Base-by-base conservation (phyloP, 139 green algal genomes). In the Asterochloris erici region DNA sequence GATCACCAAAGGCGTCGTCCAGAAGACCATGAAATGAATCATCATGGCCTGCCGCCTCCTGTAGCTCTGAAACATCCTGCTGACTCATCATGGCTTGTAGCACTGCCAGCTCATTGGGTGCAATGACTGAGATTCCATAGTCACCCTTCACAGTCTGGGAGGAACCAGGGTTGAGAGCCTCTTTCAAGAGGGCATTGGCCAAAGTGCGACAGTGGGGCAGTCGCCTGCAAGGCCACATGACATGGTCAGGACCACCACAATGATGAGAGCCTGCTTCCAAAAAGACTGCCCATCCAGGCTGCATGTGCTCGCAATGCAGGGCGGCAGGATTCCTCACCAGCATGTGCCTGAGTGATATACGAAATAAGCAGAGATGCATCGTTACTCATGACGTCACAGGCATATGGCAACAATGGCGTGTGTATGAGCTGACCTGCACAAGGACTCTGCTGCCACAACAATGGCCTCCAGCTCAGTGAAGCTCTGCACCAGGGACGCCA, bases 361-460 rank as follows among this genome's bases (percentile, higher is more conserved):
- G 17, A 13, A 23, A 27, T 54, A 76, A 38, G 14, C 21, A 54
- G 62, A 47, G 28, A 24, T 19, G 29, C 14, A 21, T 15, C 24
- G 13, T 64, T 15, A 66, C 28, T 11, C 66, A 71, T 24, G 4
- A 21, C 17, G 1, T 71, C 19, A 71, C 66, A 71, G 4, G 66
- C 66, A 9, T 24, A 71, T 71, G 66, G 66, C 17, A 9, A 71
- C 4, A 24, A 2, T 71, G 17, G 19, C 66, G 10, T 13, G 2
- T 54, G 38, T 54, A 9, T 13, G 4, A 21, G 19, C 70, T 76
- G 21, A 76, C 76, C 76, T 80, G n/a, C 76, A 80, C 12, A 80
- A 62, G 13, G 76, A 80, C 60, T 80, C 76, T 69, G 60, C 76
- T 70, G 76, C 76, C 14, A 80, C 60, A 47, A 80, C 23, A 14